phyloP scores from a whole-genome alignment of 164 flowering plant species.

The Liriodendron chinense region DNA sequence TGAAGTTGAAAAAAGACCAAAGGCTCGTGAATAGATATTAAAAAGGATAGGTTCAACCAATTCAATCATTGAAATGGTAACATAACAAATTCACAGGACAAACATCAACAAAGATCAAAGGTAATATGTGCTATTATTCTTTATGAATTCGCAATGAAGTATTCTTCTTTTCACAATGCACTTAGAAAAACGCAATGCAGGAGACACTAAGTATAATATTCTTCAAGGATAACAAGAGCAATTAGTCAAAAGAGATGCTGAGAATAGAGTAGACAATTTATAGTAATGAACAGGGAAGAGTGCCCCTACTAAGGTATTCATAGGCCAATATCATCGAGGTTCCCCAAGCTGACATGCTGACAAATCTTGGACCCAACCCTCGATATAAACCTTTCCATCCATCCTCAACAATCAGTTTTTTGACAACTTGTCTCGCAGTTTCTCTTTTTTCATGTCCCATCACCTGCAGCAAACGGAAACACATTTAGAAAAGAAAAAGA shows the following conservation, averaged over 20 bases:
- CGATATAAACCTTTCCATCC: conserved; percentile 93
- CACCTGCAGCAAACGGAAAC: conserved; percentile 46
- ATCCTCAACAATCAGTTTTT: conserved; percentile 63
- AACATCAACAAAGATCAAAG: not conserved
- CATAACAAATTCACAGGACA: not conserved
- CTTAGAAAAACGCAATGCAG: not conserved
- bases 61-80: not conserved
- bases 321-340: conserved; percentile 94
- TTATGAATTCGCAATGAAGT: not conserved
- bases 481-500: conserved; percentile 4
- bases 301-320: conserved; percentile 79
- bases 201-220: not conserved
- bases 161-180: not conserved
- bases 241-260: no score
- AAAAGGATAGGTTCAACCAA: not conserved
- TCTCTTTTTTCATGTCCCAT: conserved; percentile 65
- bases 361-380: conserved; percentile 92
- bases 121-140: not conserved
- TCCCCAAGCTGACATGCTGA: conserved; percentile 99
- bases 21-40: not conserved
- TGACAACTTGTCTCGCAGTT: conserved; percentile 60
- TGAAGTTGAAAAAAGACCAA: not conserved
- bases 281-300: conserved; percentile 11
- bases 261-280: not conserved
- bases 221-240: no score